Percentiles rank a stretch among this genome's conserved stretches.
phyloP scores from a whole-genome alignment of 2,329 filamentous ascomycete species.

The Epichloe glyceriae region DNA sequence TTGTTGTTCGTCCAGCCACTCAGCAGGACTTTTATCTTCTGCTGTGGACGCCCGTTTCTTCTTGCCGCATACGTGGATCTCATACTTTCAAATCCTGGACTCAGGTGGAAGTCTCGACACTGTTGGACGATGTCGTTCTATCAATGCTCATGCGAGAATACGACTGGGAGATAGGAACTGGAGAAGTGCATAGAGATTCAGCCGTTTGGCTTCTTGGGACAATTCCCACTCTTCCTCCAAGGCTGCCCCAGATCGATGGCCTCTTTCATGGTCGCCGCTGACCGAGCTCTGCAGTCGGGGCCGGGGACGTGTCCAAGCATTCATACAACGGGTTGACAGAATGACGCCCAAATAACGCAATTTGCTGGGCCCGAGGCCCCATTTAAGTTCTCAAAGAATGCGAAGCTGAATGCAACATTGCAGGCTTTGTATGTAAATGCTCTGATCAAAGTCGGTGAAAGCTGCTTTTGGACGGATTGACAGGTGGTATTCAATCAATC shows the following conservation, averaged over 20 bases:
- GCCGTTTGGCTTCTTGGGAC: too few relatives aligned
- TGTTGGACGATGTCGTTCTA: too few relatives aligned
- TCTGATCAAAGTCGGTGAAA: not conserved
- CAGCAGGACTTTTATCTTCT: too few relatives aligned
- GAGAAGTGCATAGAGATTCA: too few relatives aligned
- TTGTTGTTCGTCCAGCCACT: too few relatives aligned
- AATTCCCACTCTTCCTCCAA: too few relatives aligned
- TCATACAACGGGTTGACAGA: not conserved
- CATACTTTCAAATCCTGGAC: too few relatives aligned
- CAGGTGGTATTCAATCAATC: not conserved
- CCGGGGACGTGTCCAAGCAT: not conserved
- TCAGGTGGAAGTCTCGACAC: too few relatives aligned
- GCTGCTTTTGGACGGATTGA: not conserved
- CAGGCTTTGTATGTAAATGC: not conserved
- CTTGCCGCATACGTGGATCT: too few relatives aligned
- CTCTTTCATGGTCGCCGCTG: not conserved
- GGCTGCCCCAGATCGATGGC: not conserved
- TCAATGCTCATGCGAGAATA: too few relatives aligned
- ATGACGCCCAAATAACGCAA: not conserved
- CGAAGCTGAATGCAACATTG: not conserved
- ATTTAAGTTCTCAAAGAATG: not conserved
- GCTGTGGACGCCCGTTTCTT: too few relatives aligned
- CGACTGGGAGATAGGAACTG: too few relatives aligned
- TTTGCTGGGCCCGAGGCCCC: not conserved
- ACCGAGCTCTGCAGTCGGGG: not conserved